These are phyloP conservation scores for Colletotrichum sp. DNA, from an alignment of 2,329 filamentous ascomycete species.

Conservation along the genomic window DNA sequence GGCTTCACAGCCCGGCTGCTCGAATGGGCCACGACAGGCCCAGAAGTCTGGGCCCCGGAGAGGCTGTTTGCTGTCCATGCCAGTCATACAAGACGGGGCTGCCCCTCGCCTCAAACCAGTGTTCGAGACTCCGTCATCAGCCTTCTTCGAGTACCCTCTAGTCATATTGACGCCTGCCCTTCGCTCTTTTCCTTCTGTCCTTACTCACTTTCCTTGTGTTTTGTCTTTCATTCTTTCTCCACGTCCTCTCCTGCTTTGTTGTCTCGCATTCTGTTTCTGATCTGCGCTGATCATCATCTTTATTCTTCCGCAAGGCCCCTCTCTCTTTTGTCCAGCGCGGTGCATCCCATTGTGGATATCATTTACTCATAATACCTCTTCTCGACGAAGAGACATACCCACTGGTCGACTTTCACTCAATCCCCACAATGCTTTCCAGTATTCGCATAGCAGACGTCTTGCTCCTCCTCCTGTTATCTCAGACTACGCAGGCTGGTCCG, in stretches of 20 bases:
- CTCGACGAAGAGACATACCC: not conserved
- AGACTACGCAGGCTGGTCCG: constrained; percentile 23
- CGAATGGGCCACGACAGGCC: constrained; percentile 6
- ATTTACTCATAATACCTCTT: constrained; percentile 1
- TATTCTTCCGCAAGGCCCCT: not conserved
- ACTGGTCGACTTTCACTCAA: not conserved
- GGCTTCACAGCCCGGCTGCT: constrained; percentile 13
- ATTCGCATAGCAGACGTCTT: constrained; percentile 11
- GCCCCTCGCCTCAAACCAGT: constrained; percentile 9
- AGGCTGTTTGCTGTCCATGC: not conserved
- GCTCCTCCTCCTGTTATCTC: constrained; percentile 16
- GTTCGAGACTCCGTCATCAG: constrained; percentile 6
- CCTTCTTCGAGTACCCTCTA: not conserved
- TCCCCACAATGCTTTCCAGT: not conserved
- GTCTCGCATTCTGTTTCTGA: not conserved
- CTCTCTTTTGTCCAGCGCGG: not conserved
- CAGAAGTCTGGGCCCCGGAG: not conserved
- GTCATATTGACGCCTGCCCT: constrained; percentile 16
- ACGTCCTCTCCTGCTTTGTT: not conserved
- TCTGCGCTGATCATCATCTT: not conserved
- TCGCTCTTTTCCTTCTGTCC: not conserved
- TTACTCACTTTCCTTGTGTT: constrained; percentile 4
- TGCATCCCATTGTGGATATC: not conserved
- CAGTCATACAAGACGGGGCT: constrained; percentile 20
- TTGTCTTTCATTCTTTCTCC: not conserved